These are phyloP conservation scores for Chlorella vulgaris DNA, from an alignment of 139 green algal genomes.

Conservation along the genomic window DNA sequence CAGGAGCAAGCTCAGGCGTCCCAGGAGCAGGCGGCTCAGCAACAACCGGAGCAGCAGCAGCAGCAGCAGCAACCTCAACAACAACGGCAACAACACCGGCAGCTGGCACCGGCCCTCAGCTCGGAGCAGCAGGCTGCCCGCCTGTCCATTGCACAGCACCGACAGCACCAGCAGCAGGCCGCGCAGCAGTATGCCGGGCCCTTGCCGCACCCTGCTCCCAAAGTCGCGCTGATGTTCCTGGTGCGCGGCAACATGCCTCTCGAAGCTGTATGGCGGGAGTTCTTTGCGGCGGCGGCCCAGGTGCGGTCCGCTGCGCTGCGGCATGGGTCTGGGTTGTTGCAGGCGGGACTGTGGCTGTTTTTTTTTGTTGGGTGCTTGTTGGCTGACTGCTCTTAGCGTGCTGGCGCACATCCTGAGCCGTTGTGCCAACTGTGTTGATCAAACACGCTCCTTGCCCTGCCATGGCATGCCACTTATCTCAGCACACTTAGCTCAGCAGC, in stretches of 20 bases:
- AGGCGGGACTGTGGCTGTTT: background rate
- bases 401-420: background rate
- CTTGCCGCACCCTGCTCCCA: background rate
- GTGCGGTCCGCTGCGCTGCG: background rate
- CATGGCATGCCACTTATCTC: no score
- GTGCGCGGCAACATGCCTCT: slow-evolving; percentile 30
- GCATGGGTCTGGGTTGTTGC: background rate
- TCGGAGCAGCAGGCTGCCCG: background rate
- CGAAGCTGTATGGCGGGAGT: slow-evolving; percentile 34
- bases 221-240: slow-evolving; percentile 44
- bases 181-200: background rate
- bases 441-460: no score
- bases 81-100: background rate
- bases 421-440: no score
- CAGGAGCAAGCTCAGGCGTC: background rate
- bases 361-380: background rate
- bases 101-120: background rate
- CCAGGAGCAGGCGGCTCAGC: background rate
- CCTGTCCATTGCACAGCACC: background rate
- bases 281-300: slow-evolving; percentile 6
- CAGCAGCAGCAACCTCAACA: background rate
- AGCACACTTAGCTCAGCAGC: no score
- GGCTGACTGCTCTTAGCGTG: no score
- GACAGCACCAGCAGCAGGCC: background rate
- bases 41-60: background rate